Evolutionary conservation across 495 filamentous ascomycete species (phyloP).

Genomic region (Jackrogersella minutella): DNA sequence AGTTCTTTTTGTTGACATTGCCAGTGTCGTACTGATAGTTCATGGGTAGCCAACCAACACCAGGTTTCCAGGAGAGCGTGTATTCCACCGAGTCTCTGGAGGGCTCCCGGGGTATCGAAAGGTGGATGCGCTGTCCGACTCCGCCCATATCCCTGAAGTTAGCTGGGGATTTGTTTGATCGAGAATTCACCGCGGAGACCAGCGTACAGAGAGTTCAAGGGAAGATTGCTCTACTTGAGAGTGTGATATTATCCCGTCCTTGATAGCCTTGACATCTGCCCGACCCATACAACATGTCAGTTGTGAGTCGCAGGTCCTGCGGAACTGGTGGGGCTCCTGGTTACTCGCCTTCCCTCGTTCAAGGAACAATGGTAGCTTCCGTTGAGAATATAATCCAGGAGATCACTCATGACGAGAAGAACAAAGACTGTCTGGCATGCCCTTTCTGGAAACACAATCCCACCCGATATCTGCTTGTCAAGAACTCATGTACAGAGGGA

Average conservation of each 20-base stretch:
- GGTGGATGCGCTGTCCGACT: constrained; percentile 37
- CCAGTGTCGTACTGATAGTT: constrained; percentile 11
- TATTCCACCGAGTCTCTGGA: constrained; percentile 27
- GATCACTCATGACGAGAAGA: constrained; percentile 2
- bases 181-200: not conserved
- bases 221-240: constrained; percentile 15
- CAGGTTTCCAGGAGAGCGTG: constrained; percentile 33
- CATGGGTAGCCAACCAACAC: constrained; percentile 13
- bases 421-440: constrained; percentile 27
- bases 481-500: constrained; percentile 28
- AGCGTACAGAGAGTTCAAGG: constrained; percentile 5
- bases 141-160: constrained; percentile 24
- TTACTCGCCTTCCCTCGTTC: not conserved
- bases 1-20: not conserved
- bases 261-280: not conserved
- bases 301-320: not conserved
- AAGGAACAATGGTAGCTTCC: not conserved
- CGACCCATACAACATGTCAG: not conserved
- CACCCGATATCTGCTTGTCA: constrained; percentile 21
- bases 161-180: constrained; percentile 3
- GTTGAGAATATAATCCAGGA: not conserved
- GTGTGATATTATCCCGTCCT: constrained; percentile 9
- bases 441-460: constrained; percentile 35
- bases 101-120: constrained; percentile 25
- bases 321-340: not conserved